Evolutionary conservation across 2,329 filamentous ascomycete species (phyloP), one percentile per base, ranked within the genome.

Genomic region (Cladophialophora chaetospira): DNA sequence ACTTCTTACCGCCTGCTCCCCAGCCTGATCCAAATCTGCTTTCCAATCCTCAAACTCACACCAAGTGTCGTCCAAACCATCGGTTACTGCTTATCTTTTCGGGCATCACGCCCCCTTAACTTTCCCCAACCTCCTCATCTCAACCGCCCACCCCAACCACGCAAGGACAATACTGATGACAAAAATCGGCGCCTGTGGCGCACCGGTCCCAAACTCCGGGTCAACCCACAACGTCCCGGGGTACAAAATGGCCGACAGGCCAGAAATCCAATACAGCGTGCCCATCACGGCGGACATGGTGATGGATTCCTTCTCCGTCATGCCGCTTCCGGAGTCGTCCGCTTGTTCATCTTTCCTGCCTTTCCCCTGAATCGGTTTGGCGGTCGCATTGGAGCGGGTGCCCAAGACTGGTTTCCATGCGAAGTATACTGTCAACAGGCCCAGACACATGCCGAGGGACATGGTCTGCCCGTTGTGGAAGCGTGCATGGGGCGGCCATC

Each of bases 391-490:
- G n/a, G 35, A 38, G 15, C 35, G 15, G 15, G 35, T 17, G 2
- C 17, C 10, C 1, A 52, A 29, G 5, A 29, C 35, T 1, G 48
- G 48, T n/a, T 50, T 43, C 60, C 60, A 62, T 5, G 46, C 33
- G 23, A 49, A 60, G 26, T 62, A 62, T 4, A 47, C 43, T 3
- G 56, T 60, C n/a, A 55, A 17, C 28, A 52, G 2, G 9, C 60
- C 60, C 17, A 56, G 40, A 38, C 38, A 52, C 21, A 56, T n/a
- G 31, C 53, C 53, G 46, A 56, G 45, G 2, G 71, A 71, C 77
- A 81, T 79, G 8, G 78, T 81, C 64, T 81, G 79, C 3, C 76
- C 77, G 61, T 80, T 80, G 69, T 81, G 78, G 69, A 79, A 81
- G 53, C 73, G 72, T 5, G 77, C 78, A 65, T 81, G 78, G 0